Evolutionary conservation across 2,329 filamentous ascomycete species (phyloP), one percentile per base, ranked within the genome.

Genomic region (Colletotrichum falcatum): DNA sequence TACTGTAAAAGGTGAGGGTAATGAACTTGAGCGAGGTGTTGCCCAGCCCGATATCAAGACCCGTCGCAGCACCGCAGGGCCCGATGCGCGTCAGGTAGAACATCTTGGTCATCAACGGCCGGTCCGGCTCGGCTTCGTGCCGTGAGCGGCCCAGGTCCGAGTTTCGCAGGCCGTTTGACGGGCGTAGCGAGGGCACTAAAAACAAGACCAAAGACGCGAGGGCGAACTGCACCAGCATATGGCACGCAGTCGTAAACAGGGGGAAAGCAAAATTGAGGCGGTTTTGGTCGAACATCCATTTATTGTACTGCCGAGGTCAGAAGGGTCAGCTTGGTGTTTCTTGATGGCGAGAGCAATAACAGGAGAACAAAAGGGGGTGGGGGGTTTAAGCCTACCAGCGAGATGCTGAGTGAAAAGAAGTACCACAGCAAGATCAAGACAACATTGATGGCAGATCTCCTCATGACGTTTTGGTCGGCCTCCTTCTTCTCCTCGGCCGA

Each of bases 21-120:
- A 99, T 98, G 80, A 97, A 98, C 81, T 95, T 96, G 76, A 99
- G 86, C 63, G 94, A 97, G 81, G 94, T 97, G 78, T 99, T 99
- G 73, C 96, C 96, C 69, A 99, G 83, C 18, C 96, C 96, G 81
- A 99, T 97, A 79, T 99, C 96, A 70, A 99, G 87, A 16, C 95
- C 96, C 0, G 96, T 99, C 7, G 96, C 95, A 53, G 91, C 90
- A 75, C 95, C 96, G 78, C 96, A 98, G 2, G 96, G 96, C 2
- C 93, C 93, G 74, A 99, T 93, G 72, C 96, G 90, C 14, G 94
- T 97, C 42, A 98, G 82, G 80, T 98, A 99, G 83, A 98, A 98
- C 82, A 92, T 87, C 78, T 91, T 92, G 71, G 93, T 94, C 91
- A 98, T 95, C 61, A 94, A 81, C n/a, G 88, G 84, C 73, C 81